A percentile compares a stretch with the other conserved stretches of the same genome.
These are phyloP conservation scores for Leccinum rimulosum DNA, from an alignment of 768 basidiomycete species.

Conservation along the genomic window DNA sequence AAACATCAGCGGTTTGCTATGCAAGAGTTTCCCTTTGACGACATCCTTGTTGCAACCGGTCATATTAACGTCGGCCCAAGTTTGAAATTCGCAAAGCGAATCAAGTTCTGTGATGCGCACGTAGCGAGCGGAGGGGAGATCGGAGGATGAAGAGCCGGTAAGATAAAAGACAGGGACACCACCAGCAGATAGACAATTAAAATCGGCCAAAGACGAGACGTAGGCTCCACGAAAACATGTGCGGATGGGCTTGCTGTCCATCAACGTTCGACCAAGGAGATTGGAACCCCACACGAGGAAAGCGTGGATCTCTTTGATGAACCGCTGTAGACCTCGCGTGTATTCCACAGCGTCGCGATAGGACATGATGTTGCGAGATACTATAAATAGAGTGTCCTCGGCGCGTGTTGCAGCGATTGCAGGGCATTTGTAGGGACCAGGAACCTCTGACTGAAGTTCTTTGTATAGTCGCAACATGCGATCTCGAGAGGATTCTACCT, in stretches of 20 bases:
- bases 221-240: background rate
- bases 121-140: background rate
- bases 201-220: background rate
- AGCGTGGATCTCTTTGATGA: background rate
- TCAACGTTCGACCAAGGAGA: background rate
- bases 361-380: background rate
- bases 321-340: background rate
- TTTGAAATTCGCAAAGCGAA: background rate
- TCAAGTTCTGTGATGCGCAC: background rate
- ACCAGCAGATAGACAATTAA: background rate
- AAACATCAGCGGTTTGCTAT: conserved; percentile 2
- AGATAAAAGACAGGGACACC: background rate
- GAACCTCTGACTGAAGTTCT: background rate
- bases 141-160: background rate
- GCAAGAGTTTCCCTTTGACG: background rate
- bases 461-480: background rate
- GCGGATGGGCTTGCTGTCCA: background rate
- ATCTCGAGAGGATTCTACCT: background rate
- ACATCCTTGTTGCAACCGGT: background rate
- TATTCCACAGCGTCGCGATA: conserved; percentile 1
- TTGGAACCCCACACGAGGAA: background rate
- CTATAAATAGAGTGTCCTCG: background rate
- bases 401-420: background rate
- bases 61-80: background rate
- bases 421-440: background rate